Conservation (phyloP, 495 filamentous ascomycete genomes). For the Penicillium malachiteum region DNA sequence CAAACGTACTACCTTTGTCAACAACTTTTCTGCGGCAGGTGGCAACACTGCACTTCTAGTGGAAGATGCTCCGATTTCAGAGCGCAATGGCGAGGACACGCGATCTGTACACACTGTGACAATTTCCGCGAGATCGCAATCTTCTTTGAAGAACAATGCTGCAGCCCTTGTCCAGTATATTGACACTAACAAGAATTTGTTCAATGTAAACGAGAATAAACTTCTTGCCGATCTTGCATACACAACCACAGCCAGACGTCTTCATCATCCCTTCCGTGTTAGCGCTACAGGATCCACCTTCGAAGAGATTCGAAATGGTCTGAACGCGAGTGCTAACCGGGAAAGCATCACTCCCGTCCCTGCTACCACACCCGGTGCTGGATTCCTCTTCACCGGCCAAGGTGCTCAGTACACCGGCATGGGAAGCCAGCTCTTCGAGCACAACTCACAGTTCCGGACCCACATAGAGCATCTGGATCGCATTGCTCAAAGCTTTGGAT, state of each 20-base stretch:
- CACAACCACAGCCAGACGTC: constrained; percentile 78
- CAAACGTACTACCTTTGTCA: constrained; percentile 63
- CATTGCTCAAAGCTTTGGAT: constrained; percentile 64
- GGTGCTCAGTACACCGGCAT: constrained; percentile 58
- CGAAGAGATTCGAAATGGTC: constrained; percentile 30
- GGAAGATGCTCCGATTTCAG: constrained; percentile 51
- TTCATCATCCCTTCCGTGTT: constrained; percentile 76
- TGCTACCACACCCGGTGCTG: constrained; percentile 48
- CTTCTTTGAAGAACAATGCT: constrained; percentile 56
- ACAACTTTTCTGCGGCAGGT: constrained; percentile 66
- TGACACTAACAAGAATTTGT: constrained; percentile 44
- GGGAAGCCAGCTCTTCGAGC: constrained; percentile 67
- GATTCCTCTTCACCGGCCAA: constrained; percentile 61
- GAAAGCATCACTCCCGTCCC: constrained; percentile 28
- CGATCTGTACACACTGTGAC: constrained; percentile 50
- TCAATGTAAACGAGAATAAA: constrained; percentile 39
- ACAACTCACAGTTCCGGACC: constrained; percentile 64
- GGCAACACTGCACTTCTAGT: constrained; percentile 55
- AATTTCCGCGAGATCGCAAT: constrained; percentile 54
- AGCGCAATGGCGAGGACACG: constrained; percentile 48
- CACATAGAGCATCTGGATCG: constrained; percentile 70
- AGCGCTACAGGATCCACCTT: constrained; percentile 51
- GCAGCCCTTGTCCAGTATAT: constrained; percentile 51
- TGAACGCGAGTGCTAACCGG: constrained; percentile 28
- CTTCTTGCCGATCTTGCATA: constrained; percentile 60